Conservation (phyloP, 1,284 basidiomycete species). For the Anthracocystis walkeri region DNA sequence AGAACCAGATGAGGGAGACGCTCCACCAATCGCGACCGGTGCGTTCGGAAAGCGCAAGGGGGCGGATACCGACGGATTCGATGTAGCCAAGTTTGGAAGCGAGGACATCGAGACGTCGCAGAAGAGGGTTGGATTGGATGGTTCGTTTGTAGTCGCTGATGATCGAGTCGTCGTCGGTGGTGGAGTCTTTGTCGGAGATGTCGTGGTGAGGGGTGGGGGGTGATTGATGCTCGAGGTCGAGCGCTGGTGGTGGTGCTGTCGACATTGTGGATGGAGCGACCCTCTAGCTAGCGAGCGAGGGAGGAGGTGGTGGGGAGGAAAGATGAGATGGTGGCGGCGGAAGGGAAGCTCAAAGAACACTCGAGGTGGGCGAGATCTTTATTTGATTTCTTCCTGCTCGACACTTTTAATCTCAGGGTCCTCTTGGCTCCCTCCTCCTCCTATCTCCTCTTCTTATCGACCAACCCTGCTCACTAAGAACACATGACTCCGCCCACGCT, state of each 20-base stretch:
- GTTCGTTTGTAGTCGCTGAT: constrained; percentile 35
- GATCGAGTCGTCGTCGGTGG: constrained; percentile 34
- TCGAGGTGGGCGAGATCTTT: too few relatives aligned
- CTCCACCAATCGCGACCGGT: constrained; percentile 72
- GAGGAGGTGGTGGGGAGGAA: background rate
- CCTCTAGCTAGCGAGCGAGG: too few relatives aligned
- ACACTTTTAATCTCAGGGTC: too few relatives aligned
- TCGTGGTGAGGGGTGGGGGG: background rate
- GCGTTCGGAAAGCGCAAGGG: constrained; percentile 39
- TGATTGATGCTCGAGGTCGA: constrained; percentile 37
- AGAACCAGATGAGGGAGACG: constrained; percentile 62
- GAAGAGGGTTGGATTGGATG: constrained; percentile 18
- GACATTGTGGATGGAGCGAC: constrained; percentile 9
- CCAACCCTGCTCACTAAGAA: too few relatives aligned
- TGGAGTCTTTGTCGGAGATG: constrained; percentile 13
- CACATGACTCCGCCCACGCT: too few relatives aligned
- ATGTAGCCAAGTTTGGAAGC: constrained; percentile 34
- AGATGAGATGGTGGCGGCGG: too few relatives aligned
- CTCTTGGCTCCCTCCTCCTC: too few relatives aligned
- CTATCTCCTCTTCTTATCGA: too few relatives aligned
- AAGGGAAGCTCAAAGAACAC: too few relatives aligned
- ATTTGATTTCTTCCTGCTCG: too few relatives aligned
- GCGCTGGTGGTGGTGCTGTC: constrained; percentile 9
- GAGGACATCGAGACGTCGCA: constrained; percentile 29
- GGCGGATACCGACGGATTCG: constrained; percentile 56